Evolutionary conservation across 1,139 yeast species (phyloP).

Genomic region (Blastobotrys malaysiensis): DNA sequence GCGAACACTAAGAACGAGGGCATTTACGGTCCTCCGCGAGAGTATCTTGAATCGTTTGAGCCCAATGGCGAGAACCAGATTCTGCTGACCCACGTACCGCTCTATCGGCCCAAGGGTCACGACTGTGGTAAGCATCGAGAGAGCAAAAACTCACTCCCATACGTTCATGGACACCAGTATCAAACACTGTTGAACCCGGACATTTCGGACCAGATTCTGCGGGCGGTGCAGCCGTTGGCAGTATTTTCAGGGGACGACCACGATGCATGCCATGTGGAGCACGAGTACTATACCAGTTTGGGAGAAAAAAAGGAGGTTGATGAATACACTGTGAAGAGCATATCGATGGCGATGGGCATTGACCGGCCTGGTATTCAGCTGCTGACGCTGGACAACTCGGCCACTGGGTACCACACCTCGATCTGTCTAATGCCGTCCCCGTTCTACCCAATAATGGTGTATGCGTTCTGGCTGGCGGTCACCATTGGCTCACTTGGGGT

Average conservation of each 20-base stretch:
- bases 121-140: slow-evolving; percentile 69
- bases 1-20: slow-evolving; percentile 45
- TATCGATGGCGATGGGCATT: slow-evolving; percentile 92
- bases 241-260: slow-evolving; percentile 95
- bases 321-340: slow-evolving; percentile 83
- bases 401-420: slow-evolving; percentile 40
- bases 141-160: slow-evolving; percentile 48
- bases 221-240: slow-evolving; percentile 54
- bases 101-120: slow-evolving; percentile 53
- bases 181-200: slow-evolving; percentile 66
- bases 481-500: background rate
- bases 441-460: slow-evolving; percentile 40
- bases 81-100: slow-evolving; percentile 73
- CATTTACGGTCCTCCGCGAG: slow-evolving; percentile 41
- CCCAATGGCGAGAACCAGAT: slow-evolving; percentile 35
- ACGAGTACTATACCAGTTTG: slow-evolving; percentile 38
- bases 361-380: slow-evolving; percentile 79
- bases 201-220: slow-evolving; percentile 52
- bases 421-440: slow-evolving; percentile 75
- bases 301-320: slow-evolving; percentile 41
- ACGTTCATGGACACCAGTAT: slow-evolving; percentile 67
- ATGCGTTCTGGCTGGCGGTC: slow-evolving; percentile 15
- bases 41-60: slow-evolving; percentile 35
- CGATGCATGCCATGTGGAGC: slow-evolving; percentile 81
- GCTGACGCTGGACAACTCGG: slow-evolving; percentile 45